Conservation (phyloP, 331 rosid genomes). For the Acacia concinna region DNA sequence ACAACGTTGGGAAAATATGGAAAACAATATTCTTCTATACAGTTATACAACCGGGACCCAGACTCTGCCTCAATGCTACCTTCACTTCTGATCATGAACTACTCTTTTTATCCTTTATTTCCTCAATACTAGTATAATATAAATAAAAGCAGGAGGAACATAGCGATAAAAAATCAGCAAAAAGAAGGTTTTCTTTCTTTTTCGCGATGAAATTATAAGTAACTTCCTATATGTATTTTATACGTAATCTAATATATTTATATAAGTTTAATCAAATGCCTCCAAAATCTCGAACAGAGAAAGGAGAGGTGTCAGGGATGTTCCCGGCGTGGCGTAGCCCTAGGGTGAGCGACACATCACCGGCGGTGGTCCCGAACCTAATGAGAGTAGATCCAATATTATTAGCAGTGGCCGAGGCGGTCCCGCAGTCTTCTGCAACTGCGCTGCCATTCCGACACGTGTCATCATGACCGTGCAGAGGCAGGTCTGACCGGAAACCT, state of each 20-base stretch:
- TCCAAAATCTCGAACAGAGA: constrained; percentile 79
- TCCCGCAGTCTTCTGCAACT: constrained; percentile 54
- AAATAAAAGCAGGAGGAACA: constrained; percentile 28
- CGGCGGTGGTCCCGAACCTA: constrained; percentile 80
- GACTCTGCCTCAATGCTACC: constrained; percentile 38
- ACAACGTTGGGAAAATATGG: constrained; percentile 16
- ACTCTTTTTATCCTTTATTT: constrained; percentile 30
- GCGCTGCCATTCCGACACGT: constrained; percentile 56
- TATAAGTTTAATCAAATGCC: constrained; percentile 41
- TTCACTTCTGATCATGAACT: constrained; percentile 32
- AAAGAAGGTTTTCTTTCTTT: constrained; percentile 21
- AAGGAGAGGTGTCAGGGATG: constrained; percentile 64
- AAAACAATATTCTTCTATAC: constrained; percentile 53
- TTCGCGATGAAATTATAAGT: constrained; percentile 23
- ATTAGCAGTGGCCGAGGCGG: constrained; percentile 46
- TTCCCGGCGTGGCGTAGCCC: constrained; percentile 97
- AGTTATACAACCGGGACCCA: constrained; percentile 46
- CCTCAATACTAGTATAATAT: constrained; percentile 20
- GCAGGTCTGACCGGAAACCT: constrained; percentile 38
- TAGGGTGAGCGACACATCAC: constrained; percentile 96
- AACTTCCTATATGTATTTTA: constrained; percentile 29
- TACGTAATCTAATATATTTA: background rate
- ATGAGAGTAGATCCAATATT: constrained; percentile 62
- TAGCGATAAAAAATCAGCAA: background rate
- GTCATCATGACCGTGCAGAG: constrained; percentile 40